These are phyloP conservation scores for Dendrocalamus sinicus DNA, from an alignment of 176 grass and related monocot species.

Conservation along the genomic window DNA sequence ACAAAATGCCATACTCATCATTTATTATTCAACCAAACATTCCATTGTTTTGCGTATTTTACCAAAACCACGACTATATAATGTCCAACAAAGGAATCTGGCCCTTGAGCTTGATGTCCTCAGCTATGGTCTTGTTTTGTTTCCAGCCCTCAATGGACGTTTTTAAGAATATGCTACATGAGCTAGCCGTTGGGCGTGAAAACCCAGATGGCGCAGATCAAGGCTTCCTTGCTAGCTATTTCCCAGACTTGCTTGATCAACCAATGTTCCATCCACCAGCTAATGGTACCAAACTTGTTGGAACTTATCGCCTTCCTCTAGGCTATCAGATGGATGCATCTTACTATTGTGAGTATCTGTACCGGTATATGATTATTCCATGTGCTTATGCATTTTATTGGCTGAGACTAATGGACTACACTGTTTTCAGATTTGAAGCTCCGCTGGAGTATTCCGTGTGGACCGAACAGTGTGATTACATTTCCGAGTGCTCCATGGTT, in stretches of 20 bases:
- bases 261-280: slow-evolving; percentile 88
- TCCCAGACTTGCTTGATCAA: slow-evolving; percentile 77
- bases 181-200: slow-evolving; percentile 72
- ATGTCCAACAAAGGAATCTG: slow-evolving; percentile 7
- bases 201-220: slow-evolving; percentile 97
- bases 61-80: not conserved
- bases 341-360: slow-evolving; percentile 74
- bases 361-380: slow-evolving; percentile 3
- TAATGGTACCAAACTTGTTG: slow-evolving; percentile 82
- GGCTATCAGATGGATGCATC: slow-evolving; percentile 99
- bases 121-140: slow-evolving; percentile 13
- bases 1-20: not conserved
- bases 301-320: slow-evolving; percentile 86
- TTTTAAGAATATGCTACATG: slow-evolving; percentile 86
- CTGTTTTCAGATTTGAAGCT: slow-evolving; percentile 80
- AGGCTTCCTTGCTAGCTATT: slow-evolving; percentile 85
- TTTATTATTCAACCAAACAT: not conserved
- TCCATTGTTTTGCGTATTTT: not conserved
- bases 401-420: slow-evolving; percentile 36
- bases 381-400: slow-evolving; percentile 28
- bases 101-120: slow-evolving; percentile 19
- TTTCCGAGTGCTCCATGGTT: slow-evolving; percentile 93
- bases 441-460: slow-evolving; percentile 91
- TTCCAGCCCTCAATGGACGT: slow-evolving; percentile 79
- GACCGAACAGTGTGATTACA: slow-evolving; percentile 89